Base-by-base conservation (phyloP, 306 rosid genomes). In the Potentilla sterilis region DNA sequence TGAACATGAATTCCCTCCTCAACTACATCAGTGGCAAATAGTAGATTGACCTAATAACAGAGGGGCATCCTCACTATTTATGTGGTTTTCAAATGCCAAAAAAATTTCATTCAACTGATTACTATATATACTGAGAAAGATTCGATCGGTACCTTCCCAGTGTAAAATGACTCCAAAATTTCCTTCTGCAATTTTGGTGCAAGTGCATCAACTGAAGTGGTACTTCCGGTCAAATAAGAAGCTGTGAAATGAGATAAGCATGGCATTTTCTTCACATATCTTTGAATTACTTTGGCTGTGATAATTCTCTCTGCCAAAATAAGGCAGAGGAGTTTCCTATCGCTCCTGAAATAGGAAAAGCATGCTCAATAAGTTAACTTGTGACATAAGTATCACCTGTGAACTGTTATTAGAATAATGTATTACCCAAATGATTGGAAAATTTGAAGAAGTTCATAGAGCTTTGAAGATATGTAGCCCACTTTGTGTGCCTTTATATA, bases 1-100 rank as follows among this genome's bases (percentile, higher is more conserved):
- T 94, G 93, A 75, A 94, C 95, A 62, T 94, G 91, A 78, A 91
- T 89, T 81, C 97, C 98, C 85, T 94, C 98, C 85, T 94, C 98
- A 72, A 92, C 89, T 67, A 94, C 96, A 73, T 90, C 97, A 75
- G 98, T 94, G 65, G 98, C 81, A 81, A 94, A 90, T 62, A 94
- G 85, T 61, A 94, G 84, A 85, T 94, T 92, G 89, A 91, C 86
- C 98, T 94, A 73, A 80, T 83, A 35, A 63, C 67, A 38, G 75
- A 81, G 84, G 73, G 72, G 54, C 76, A 74, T 22, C 69, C 72
- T 81, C 81, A 81, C 44, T 64, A 41, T 87, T 78, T 55, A 69
- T 37, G 28, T 70, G 73, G 80, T 75, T 83, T 73, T 58, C 76
- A 77, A 52, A 75, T 13, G 73, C 57, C 69, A 77, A 67, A 64